phyloP scores from a whole-genome alignment of 2,329 filamentous ascomycete genomes.

The Lachnellula occidentalis region DNA sequence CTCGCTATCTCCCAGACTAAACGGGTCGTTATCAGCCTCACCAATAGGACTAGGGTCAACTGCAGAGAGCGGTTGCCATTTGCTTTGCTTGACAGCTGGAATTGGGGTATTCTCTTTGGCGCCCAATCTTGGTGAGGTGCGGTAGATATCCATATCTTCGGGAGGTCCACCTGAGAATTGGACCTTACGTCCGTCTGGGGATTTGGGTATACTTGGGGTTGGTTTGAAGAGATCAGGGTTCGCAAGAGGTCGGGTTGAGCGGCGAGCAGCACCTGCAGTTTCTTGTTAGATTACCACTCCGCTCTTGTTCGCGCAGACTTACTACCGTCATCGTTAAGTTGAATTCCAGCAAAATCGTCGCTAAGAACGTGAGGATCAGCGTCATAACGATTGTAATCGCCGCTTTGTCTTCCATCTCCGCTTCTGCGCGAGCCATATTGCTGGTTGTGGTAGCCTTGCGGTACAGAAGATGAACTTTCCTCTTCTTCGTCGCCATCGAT shows the following conservation, averaged over 20 bases:
- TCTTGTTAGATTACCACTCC: conserved; percentile 22
- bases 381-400: conserved; percentile 88
- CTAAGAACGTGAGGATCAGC: conserved; percentile 85
- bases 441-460: conserved; percentile 32
- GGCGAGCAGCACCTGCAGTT: conserved; percentile 44
- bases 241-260: conserved; percentile 59
- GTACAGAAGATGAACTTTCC: conserved; percentile 22
- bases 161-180: conserved; percentile 51
- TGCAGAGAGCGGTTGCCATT: conserved; percentile 91
- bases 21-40: conserved; percentile 88
- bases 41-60: conserved; percentile 79
- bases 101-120: conserved; percentile 44
- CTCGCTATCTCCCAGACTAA: conserved; percentile 92
- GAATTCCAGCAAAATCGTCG: conserved; percentile 78
- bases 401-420: conserved; percentile 66
- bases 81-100: conserved; percentile 67
- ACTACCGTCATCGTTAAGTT: conserved; percentile 61
- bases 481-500: conserved; percentile 78
- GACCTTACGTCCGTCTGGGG: conserved; percentile 44
- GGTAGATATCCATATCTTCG: conserved; percentile 79
- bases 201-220: conserved; percentile 38
- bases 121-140: conserved; percentile 51
- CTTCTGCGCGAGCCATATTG: conserved; percentile 44
- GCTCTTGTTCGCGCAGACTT: conserved; percentile 31
- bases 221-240: conserved; percentile 80